These are phyloP conservation scores for Fusarium sp. DNA, from an alignment of 2,329 filamentous ascomycete genomes.

Conservation along the genomic window DNA sequence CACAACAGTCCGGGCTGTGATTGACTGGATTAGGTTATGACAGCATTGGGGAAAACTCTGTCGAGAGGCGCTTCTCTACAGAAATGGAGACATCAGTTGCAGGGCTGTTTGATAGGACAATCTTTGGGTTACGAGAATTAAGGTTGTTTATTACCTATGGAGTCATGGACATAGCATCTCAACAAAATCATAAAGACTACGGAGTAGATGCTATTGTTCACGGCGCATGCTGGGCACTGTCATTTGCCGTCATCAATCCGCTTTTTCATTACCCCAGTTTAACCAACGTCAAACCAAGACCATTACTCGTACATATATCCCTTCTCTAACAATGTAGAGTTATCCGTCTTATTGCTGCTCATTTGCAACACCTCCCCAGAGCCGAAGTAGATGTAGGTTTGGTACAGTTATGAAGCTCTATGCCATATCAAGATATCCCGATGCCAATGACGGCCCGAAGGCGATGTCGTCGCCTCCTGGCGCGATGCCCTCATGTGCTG, in stretches of 20 bases:
- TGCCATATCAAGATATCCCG: slow-evolving; percentile 54
- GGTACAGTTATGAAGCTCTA: slow-evolving; percentile 20
- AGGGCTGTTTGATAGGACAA: slow-evolving; percentile 6
- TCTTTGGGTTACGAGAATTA: not conserved
- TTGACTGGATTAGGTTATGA: slow-evolving; percentile 20
- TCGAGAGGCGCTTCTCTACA: slow-evolving; percentile 10
- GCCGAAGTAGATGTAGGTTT: not conserved
- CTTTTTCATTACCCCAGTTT: slow-evolving; percentile 12
- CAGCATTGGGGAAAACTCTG: slow-evolving; percentile 21
- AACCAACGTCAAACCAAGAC: slow-evolving; percentile 17
- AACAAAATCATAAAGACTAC: slow-evolving; percentile 11
- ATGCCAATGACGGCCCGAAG: slow-evolving; percentile 52
- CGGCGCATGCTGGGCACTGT: slow-evolving; percentile 1
- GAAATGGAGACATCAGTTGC: not conserved
- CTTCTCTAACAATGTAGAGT: not conserved
- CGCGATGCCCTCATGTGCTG: slow-evolving; percentile 56
- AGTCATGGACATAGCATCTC: slow-evolving; percentile 11
- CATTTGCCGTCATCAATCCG: slow-evolving; percentile 20
- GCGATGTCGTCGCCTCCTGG: slow-evolving; percentile 50
- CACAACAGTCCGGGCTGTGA: slow-evolving; percentile 8
- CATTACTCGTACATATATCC: slow-evolving; percentile 35
- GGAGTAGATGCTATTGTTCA: slow-evolving; percentile 31
- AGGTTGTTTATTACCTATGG: slow-evolving; percentile 1
- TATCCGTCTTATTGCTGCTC: not conserved
- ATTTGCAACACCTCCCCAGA: not conserved